Evolutionary conservation across 1,284 basidiomycete genomes (phyloP), one percentile per base, ranked within the genome.

Genomic region (Marasmius fiardii): DNA sequence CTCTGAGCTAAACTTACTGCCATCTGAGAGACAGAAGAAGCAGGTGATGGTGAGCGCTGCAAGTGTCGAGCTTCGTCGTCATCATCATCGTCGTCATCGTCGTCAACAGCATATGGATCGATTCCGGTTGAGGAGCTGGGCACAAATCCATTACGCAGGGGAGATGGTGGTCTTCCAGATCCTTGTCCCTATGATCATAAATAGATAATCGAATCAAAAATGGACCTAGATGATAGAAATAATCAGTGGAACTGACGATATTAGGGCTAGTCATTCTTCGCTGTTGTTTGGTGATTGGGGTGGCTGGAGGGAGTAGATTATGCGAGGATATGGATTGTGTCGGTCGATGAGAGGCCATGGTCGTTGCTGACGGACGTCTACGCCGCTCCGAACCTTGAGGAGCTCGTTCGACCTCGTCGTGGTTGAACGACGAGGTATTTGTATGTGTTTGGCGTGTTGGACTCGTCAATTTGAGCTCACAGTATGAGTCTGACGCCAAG

Each of bases 1-100:
- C 84, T 80, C 59, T 88, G 83, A 2, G 86, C 87, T 57, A 92
- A 78, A 65, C 78, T 86, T 14, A 82, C 77, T 23, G 89, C 88
- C 56, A 90, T 80, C 62, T 86, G 79, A 21, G 85, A 80, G 6
- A 90, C 80, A 4, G 87, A 88, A 2, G 88, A 80, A 23, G 53
- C 45, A 20, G 83, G 83, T 0, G 85, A 83, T 5, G 80, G 75
- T 0, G 85, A 80, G 51, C 81, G 75, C 31, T 69, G 70, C 2
- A 49, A 20, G 45, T 37, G 43, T 65, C 60, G 52, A 70, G 68
- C 56, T 73, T 73, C 69, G 39, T 76, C 75, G 39, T 75, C 71
- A 16, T 78, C 75, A 53, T 77, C 71, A 43, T 74, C 74, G 14
- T 77, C 78, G 28, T 74, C 78, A 44, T 78, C 77, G 54, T 64